Conservation (phyloP, 2,329 filamentous ascomycete genomes). For the Mollisia scopiformis region DNA sequence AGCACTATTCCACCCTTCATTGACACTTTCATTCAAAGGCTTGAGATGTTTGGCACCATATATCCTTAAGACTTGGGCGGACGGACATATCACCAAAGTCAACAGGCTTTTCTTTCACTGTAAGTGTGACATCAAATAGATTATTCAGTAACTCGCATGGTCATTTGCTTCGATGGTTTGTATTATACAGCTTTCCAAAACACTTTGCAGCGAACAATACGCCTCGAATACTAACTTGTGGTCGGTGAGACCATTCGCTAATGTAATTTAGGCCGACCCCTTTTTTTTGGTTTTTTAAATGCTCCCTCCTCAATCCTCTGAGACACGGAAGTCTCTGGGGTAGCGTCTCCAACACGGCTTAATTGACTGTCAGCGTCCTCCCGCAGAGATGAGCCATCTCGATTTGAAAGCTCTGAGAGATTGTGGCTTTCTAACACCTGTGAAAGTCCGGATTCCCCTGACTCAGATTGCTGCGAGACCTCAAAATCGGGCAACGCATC, state of each 20-base stretch:
- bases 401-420: background rate
- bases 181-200: background rate
- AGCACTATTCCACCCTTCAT: slow-evolving; percentile 46
- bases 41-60: slow-evolving; percentile 41
- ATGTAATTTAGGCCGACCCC: background rate
- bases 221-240: background rate
- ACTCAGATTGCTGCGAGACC: slow-evolving; percentile 16
- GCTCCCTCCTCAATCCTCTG: background rate
- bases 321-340: background rate
- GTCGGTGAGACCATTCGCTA: background rate
- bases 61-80: slow-evolving; percentile 9
- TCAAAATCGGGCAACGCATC: slow-evolving; percentile 32
- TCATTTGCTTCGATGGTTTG: background rate
- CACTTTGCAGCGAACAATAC: background rate
- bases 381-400: background rate
- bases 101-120: background rate
- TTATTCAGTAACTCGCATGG: background rate
- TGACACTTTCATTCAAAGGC: slow-evolving; percentile 43
- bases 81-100: slow-evolving; percentile 30
- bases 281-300: slow-evolving; percentile 1
- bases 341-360: background rate
- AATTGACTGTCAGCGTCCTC: background rate
- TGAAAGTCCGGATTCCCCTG: slow-evolving; percentile 20
- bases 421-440: slow-evolving; percentile 1
- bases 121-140: background rate